Conservation (phyloP, 805 yeast genomes). For the Saccharomycopsis olivae region DNA sequence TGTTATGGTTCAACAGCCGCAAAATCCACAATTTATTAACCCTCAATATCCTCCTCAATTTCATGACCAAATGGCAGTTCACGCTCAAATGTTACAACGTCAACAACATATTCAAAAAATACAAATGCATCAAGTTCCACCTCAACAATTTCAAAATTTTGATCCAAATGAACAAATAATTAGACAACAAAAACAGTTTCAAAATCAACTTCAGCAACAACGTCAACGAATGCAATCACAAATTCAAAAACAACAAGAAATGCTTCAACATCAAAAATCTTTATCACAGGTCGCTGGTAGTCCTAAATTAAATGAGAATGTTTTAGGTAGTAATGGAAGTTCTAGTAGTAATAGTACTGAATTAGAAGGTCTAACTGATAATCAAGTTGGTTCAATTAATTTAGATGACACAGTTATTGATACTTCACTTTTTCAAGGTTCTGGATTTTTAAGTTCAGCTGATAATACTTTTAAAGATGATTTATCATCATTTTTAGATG, state of each 20-base stretch:
- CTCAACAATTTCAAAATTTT: conserved; percentile 2
- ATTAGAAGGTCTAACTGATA: too few species aligned
- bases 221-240: conserved; percentile 10
- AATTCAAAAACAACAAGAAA: conserved; percentile 10
- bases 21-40: background rate
- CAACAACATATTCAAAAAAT: background rate
- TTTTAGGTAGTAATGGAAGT: too few species aligned
- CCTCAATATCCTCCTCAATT: background rate
- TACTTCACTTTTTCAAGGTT: background rate
- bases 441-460: background rate
- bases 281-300: conserved; percentile 1
- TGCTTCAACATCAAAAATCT: background rate
- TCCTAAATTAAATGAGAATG: background rate
- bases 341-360: too few species aligned
- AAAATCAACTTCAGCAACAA: conserved; percentile 14
- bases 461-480: conserved; percentile 4
- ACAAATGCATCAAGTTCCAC: background rate
- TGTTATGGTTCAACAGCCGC: conserved; percentile 9
- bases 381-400: background rate
- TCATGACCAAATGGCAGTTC: background rate
- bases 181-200: conserved; percentile 20
- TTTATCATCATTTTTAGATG: conserved; percentile 8
- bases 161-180: conserved; percentile 13
- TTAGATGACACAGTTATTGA: background rate
- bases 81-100: background rate